Evolutionary conservation across 2,329 filamentous ascomycete species (phyloP).

Genomic region (Myrmaecium sp.): DNA sequence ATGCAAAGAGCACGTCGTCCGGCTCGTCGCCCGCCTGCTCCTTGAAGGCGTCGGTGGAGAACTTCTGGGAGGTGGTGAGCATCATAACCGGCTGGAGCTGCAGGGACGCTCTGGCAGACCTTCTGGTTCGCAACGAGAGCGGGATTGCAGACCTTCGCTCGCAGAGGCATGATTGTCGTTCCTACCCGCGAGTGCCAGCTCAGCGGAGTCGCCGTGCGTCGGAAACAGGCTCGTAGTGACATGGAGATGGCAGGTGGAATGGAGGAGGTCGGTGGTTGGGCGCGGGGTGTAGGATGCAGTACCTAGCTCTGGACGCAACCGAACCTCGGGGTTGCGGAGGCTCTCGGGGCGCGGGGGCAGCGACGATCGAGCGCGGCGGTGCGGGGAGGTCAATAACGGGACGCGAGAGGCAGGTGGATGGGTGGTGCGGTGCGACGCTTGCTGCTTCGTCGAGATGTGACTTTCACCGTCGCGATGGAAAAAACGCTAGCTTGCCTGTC

Average conservation of each 20-base stretch:
- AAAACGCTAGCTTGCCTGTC: too few relatives aligned
- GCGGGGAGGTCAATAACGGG: not conserved
- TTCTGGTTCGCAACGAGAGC: conserved; percentile 35
- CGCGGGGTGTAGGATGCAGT: too few relatives aligned
- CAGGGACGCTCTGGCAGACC: conserved; percentile 24
- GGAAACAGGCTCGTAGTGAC: conserved; percentile 26
- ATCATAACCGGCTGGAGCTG: conserved; percentile 3
- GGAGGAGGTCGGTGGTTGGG: too few relatives aligned
- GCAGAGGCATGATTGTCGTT: conserved; percentile 52
- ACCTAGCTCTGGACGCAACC: too few relatives aligned
- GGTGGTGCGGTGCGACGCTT: not conserved
- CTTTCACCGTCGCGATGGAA: not conserved
- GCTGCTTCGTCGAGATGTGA: not conserved
- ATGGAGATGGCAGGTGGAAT: too few relatives aligned
- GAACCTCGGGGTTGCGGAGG: conserved; percentile 22
- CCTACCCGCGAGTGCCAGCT: conserved; percentile 19
- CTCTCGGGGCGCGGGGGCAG: too few relatives aligned
- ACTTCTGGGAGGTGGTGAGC: conserved; percentile 2
- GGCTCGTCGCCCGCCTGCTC: conserved; percentile 53
- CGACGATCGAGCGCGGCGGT: too few relatives aligned
- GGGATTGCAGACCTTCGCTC: conserved; percentile 53
- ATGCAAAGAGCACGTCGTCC: conserved; percentile 86
- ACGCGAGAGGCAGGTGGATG: not conserved
- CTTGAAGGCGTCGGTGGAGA: conserved; percentile 21
- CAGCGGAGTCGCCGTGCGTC: conserved; percentile 22